Evolutionary conservation across 225 moss, liverwort and hornwort species (phyloP).

Genomic region (Physcomitrellopsis africana): DNA sequence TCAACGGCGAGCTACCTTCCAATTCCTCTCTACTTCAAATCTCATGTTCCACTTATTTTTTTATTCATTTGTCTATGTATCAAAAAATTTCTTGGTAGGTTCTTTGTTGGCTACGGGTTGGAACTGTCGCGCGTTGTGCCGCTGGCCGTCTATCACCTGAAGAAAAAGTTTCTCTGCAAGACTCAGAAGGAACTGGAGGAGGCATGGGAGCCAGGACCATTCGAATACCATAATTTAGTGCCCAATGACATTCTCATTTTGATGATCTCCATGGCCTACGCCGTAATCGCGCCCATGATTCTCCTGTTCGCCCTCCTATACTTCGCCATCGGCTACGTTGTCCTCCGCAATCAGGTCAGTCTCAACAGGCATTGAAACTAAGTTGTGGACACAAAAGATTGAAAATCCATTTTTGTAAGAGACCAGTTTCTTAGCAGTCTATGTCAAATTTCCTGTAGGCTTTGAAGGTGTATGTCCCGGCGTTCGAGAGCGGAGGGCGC

Average conservation of each 20-base stretch:
- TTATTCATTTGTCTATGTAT: background rate
- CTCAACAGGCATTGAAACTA: too few relatives aligned
- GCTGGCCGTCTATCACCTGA: conserved; percentile 52
- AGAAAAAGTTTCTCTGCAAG: conserved; percentile 51
- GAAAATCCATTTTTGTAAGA: too few relatives aligned
- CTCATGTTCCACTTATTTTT: too few relatives aligned
- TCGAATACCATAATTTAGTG: conserved; percentile 51
- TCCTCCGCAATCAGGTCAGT: conserved; percentile 64
- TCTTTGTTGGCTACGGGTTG: conserved; percentile 71
- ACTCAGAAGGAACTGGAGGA: conserved; percentile 62
- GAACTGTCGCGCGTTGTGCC: conserved; percentile 61
- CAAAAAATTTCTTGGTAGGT: conserved; percentile 33
- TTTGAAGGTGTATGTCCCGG: conserved; percentile 64
- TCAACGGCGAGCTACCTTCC: too few relatives aligned
- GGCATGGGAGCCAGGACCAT: conserved; percentile 59
- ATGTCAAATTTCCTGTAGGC: conserved; percentile 37
- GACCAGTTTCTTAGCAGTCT: too few relatives aligned
- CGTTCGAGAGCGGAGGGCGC: conserved; percentile 69
- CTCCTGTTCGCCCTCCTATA: conserved; percentile 57
- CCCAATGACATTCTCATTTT: conserved; percentile 65
- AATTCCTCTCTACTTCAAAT: too few relatives aligned
- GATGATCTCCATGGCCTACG: conserved; percentile 64
- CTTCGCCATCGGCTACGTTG: conserved; percentile 62
- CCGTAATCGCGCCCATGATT: conserved; percentile 62
- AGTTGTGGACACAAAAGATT: too few relatives aligned